Evolutionary conservation across 306 rosid genomes (phyloP).

Genomic region (Quercus wislizeni): DNA sequence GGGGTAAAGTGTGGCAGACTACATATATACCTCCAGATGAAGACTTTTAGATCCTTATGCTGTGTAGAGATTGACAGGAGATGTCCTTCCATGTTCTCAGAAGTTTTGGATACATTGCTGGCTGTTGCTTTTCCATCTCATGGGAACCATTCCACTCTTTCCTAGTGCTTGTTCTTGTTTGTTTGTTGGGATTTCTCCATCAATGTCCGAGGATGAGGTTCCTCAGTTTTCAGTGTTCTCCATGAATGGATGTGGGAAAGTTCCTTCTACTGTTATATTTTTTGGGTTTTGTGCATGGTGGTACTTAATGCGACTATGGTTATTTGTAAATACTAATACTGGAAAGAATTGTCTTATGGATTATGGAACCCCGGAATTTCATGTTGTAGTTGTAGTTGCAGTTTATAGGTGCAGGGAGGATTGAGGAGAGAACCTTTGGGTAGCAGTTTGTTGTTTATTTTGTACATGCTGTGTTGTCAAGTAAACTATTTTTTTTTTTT

Average conservation of each 20-base stretch:
- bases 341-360: conserved; percentile 24
- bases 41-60: conserved; percentile 47
- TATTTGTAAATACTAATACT: conserved; percentile 59
- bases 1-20: conserved; percentile 33
- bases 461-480: conserved; percentile 32
- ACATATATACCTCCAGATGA: conserved; percentile 25
- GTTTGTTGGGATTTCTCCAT: conserved; percentile 37
- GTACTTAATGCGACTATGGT: conserved; percentile 38
- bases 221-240: conserved; percentile 23
- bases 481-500: conserved; percentile 34
- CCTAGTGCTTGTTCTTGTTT: conserved; percentile 19
- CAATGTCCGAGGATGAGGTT: conserved; percentile 34
- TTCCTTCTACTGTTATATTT: conserved; percentile 34
- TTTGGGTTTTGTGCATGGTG: conserved; percentile 54
- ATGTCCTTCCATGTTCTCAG: conserved; percentile 50
- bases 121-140: conserved; percentile 41
- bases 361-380: conserved; percentile 27
- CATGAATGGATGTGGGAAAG: conserved; percentile 40
- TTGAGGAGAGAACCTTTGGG: conserved; percentile 23
- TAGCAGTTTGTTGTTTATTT: conserved; percentile 35
- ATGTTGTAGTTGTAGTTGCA: conserved; percentile 31
- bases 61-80: conserved; percentile 64
- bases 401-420: conserved; percentile 25
- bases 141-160: conserved; percentile 44
- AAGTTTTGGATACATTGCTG: conserved; percentile 60